A percentile compares a stretch with the other conserved stretches of the same genome.
Conservation (phyloP, 768 basidiomycete species). For the Mycena rebaudengoi region DNA sequence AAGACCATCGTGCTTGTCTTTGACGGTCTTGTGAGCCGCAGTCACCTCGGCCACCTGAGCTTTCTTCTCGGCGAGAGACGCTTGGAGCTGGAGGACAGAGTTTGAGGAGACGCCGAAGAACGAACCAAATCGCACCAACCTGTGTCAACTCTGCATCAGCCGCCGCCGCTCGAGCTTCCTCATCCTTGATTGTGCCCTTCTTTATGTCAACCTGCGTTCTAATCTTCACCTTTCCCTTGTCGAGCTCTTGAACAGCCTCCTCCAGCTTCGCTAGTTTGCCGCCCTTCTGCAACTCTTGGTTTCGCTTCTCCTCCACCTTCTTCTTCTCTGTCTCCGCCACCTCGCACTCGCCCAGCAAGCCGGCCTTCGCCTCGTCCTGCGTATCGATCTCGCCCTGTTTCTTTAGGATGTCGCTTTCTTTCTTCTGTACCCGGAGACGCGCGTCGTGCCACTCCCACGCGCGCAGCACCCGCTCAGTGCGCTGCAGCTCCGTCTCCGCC, state of each 20-base stretch:
- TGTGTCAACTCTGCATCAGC: conserved; percentile 66
- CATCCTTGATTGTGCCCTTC: conserved; percentile 77
- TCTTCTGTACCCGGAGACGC: conserved; percentile 58
- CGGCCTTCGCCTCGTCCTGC: conserved; percentile 58
- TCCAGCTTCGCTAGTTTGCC: conserved; percentile 91
- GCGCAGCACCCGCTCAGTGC: conserved; percentile 78
- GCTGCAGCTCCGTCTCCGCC: conserved; percentile 85
- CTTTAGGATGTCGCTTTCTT: conserved; percentile 62
- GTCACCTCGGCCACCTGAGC: conserved; percentile 64
- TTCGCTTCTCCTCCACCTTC: conserved; percentile 77
- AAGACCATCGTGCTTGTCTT: conserved; percentile 71
- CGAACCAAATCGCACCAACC: conserved; percentile 48
- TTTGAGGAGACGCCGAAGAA: background rate
- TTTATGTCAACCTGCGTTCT: conserved; percentile 89
- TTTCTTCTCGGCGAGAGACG: conserved; percentile 65
- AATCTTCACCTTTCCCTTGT: conserved; percentile 82
- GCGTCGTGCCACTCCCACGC: conserved; percentile 90
- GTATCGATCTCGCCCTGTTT: conserved; percentile 59
- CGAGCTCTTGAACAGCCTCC: conserved; percentile 79
- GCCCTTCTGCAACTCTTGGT: conserved; percentile 91
- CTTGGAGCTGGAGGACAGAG: conserved; percentile 56
- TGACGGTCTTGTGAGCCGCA: conserved; percentile 65
- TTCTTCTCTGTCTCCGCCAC: conserved; percentile 73
- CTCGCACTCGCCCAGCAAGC: conserved; percentile 56
- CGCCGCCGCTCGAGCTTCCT: conserved; percentile 64